Percentiles rank a stretch among this genome's conserved stretches.
Conservation (phyloP, 192 early-diverging fungal species). For the Neocallimastix lanati region DNA sequence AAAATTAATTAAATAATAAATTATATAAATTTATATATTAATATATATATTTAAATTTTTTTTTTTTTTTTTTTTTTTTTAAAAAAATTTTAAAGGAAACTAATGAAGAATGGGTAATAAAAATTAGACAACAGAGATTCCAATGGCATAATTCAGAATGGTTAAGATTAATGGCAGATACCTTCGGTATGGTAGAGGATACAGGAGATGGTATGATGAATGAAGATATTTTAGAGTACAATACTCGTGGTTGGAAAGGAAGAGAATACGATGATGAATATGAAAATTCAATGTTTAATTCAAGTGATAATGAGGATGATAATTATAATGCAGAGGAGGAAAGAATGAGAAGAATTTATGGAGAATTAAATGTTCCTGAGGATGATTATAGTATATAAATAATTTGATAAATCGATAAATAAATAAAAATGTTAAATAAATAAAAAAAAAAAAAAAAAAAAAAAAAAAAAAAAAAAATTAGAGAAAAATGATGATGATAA, state of each 20-base stretch:
- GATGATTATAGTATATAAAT: not conserved
- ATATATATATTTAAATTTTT: too few species aligned
- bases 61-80: too few species aligned
- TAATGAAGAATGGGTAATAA: constrained; percentile 26
- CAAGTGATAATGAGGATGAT: not conserved
- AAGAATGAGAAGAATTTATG: not conserved
- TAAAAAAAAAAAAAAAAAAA: too few species aligned
- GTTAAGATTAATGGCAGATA: constrained; percentile 1
- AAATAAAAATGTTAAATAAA: too few species aligned
- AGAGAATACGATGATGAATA: not conserved
- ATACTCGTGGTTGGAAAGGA: not conserved
- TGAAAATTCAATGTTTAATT: not conserved
- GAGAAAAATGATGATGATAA: too few species aligned
- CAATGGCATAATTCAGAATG: constrained; percentile 40
- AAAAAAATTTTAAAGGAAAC: too few species aligned
- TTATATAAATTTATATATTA: too few species aligned
- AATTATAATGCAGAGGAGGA: not conserved
- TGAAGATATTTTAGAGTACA: not conserved
- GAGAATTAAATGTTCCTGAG: not conserved
- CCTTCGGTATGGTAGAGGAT: not conserved
- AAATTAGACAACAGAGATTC: constrained; percentile 32
- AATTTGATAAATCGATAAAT: too few species aligned
- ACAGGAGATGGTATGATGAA: not conserved
- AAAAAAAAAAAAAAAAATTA: too few species aligned
- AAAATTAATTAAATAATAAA: too few species aligned